These are phyloP conservation scores for Conringia planisiliqua DNA, from an alignment of 345 rosid species.

Conservation along the genomic window DNA sequence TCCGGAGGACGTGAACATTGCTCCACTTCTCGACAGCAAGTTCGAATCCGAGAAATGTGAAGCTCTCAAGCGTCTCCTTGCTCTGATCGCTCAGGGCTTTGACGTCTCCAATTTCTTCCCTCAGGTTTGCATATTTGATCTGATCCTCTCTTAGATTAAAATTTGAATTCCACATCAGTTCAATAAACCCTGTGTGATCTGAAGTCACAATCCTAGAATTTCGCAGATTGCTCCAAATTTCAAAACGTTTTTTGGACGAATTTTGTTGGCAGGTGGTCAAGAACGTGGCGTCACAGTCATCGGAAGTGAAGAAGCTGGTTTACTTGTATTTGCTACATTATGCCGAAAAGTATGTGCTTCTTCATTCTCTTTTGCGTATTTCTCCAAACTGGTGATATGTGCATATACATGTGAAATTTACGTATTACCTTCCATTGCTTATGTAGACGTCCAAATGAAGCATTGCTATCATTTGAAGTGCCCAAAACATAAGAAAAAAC, in stretches of 20 bases:
- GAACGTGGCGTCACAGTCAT: conserved; percentile 87
- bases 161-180: neutral
- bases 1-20: conserved; percentile 88
- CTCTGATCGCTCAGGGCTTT: conserved; percentile 88
- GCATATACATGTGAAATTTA: neutral
- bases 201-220: neutral
- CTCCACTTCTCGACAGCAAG: conserved; percentile 81
- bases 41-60: conserved; percentile 94
- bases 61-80: conserved; percentile 94
- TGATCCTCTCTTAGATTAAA: neutral
- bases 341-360: conserved; percentile 72
- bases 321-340: conserved; percentile 92
- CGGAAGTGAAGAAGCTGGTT: conserved; percentile 96
- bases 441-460: conserved; percentile 96
- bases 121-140: conserved; percentile 45
- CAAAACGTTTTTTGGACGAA: neutral
- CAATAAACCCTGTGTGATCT: neutral
- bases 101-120: conserved; percentile 98
- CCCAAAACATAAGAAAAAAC: no score
- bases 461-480: no score
- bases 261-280: conserved; percentile 70
- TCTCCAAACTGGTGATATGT: neutral
- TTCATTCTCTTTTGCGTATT: neutral
- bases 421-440: neutral
- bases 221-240: neutral